phyloP scores from a whole-genome alignment of 2,329 filamentous ascomycete genomes.

The Clonostachys solani region DNA sequence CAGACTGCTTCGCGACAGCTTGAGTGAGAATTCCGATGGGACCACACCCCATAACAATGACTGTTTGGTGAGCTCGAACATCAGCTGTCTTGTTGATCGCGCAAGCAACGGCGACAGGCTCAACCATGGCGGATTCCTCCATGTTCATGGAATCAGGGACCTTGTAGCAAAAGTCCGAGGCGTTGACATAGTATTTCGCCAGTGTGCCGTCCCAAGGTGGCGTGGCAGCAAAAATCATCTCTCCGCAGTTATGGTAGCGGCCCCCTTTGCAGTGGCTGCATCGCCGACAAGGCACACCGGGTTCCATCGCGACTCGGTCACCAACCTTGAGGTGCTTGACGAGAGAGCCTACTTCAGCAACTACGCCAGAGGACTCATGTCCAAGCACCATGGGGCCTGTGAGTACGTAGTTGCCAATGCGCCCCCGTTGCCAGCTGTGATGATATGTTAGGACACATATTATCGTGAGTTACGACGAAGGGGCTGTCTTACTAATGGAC shows the following conservation, averaged over 20 bases:
- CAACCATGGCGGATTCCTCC: slow-evolving; percentile 44
- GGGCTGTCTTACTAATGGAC: too few species aligned
- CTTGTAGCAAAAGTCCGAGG: slow-evolving; percentile 40
- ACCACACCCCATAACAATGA: slow-evolving; percentile 42
- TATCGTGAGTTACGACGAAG: too few species aligned
- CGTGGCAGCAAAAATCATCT: slow-evolving; percentile 43
- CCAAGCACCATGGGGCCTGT: slow-evolving; percentile 39
- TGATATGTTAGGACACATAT: neutral
- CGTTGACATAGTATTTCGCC: slow-evolving; percentile 39
- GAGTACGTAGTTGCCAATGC: slow-evolving; percentile 39
- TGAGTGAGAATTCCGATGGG: slow-evolving; percentile 41
- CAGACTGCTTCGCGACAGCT: slow-evolving; percentile 37
- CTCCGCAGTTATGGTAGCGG: slow-evolving; percentile 31
- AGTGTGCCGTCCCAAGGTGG: slow-evolving; percentile 45
- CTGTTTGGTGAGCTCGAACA: slow-evolving; percentile 29
- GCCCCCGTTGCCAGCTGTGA: slow-evolving; percentile 40
- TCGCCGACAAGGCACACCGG: slow-evolving; percentile 36
- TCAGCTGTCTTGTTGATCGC: slow-evolving; percentile 35
- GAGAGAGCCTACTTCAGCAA: slow-evolving; percentile 30
- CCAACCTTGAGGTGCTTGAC: slow-evolving; percentile 37
- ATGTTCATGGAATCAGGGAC: slow-evolving; percentile 35
- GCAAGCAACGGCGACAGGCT: slow-evolving; percentile 43
- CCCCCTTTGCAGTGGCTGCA: slow-evolving; percentile 36
- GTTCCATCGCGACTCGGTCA: slow-evolving; percentile 42
- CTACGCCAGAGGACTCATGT: slow-evolving; percentile 36